Evolutionary conservation across 1,139 yeast genomes (phyloP), one percentile per base, ranked within the genome.

Genomic region (Magnusiomyces tetraspermus): DNA sequence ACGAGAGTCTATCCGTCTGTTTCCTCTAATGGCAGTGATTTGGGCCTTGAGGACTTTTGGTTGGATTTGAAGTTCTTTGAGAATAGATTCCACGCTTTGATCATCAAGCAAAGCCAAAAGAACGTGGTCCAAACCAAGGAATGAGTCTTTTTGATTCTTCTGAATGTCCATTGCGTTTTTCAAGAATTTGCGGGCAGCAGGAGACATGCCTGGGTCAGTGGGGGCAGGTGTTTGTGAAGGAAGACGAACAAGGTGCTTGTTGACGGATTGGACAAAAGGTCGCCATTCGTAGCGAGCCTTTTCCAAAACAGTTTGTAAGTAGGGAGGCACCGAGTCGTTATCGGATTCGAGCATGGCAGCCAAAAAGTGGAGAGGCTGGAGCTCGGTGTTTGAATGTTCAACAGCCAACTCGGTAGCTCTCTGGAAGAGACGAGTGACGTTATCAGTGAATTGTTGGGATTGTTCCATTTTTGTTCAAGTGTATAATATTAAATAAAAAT

Each of bases 201-300:
- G 79, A 54, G 85, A 76, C 53, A 90, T 83, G 49, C 83, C 74
- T 6, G 86, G 73, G 57, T 84, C 85, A 15, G 80, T 76, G 5
- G 96, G 95, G 13, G 97, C 83, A 2, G 98, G 98, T 37, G 74
- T 75, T 67, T 90, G 97, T 38, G 88, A 79, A 17, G 98, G 97
- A 49, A 87, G 74, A 57, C 95, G 76, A 6, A 90, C 95, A 62
- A 92, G 71, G 56, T 82, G 84, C 64, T 79, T 81, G 69, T 92
- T 90, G 52, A 94, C 88, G 1, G 79, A 72, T 58, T 96, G 78
- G 67, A 85, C 94, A 58, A 92, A 81, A 4, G 76, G 72, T 30
- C 82, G 80, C 83, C 94, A 90, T 61, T 94, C 97, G 64, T 82
- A 89, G 57, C 97, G 78, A 8, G 90, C 95, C 67, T 84, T 86